These are phyloP conservation scores for Entonaema liquescens DNA, from an alignment of 495 filamentous ascomycete species.

Conservation along the genomic window DNA sequence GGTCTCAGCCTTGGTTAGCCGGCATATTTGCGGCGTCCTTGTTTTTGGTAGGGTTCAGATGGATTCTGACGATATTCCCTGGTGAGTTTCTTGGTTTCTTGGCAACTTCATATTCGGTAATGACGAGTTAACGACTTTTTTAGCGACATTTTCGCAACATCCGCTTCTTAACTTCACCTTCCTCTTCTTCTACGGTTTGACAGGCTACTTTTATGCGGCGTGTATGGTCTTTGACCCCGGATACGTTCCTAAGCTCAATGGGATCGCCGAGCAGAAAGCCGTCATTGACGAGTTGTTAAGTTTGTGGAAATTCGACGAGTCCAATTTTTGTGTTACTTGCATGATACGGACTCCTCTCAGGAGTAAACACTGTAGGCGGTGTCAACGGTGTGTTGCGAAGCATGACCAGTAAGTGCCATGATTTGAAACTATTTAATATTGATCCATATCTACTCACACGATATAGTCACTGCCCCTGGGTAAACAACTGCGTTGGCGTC, in stretches of 20 bases:
- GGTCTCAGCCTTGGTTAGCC: constrained; percentile 79
- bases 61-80: constrained; percentile 76
- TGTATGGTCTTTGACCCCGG: constrained; percentile 91
- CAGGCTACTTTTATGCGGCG: constrained; percentile 83
- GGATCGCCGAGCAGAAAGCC: constrained; percentile 85
- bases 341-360: constrained; percentile 91
- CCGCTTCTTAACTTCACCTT: constrained; percentile 82
- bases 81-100: constrained; percentile 34
- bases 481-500: constrained; percentile 92
- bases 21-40: constrained; percentile 91
- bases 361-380: constrained; percentile 94
- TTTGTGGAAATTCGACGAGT: constrained; percentile 89
- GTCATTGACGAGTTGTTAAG: constrained; percentile 84
- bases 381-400: constrained; percentile 91
- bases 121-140: constrained; percentile 28
- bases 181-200: constrained; percentile 66
- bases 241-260: constrained; percentile 90
- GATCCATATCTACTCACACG: constrained; percentile 52
- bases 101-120: neutral
- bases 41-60: constrained; percentile 83
- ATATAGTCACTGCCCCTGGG: constrained; percentile 93
- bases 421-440: neutral
- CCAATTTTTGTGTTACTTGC: constrained; percentile 91
- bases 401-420: constrained; percentile 84
- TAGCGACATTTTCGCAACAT: constrained; percentile 69